These are phyloP conservation scores for Sarocladiaceae sp. DNA, from an alignment of 2,329 filamentous ascomycete species.

Conservation along the genomic window DNA sequence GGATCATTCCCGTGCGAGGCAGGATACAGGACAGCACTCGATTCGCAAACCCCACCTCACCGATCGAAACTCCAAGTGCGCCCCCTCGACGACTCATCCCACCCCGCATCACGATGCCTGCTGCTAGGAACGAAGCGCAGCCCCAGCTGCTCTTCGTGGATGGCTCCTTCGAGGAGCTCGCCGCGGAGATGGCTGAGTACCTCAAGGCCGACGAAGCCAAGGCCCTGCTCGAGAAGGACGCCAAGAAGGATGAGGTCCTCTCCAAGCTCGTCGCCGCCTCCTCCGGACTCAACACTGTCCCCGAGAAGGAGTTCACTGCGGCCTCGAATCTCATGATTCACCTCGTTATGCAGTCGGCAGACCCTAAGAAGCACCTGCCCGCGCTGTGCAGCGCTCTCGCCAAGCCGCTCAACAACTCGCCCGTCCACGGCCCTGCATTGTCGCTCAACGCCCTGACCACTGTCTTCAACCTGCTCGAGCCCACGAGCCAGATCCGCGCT, in stretches of 20 bases:
- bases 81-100: constrained; percentile 4
- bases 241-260: constrained; percentile 80
- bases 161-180: constrained; percentile 87
- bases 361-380: constrained; percentile 79
- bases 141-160: constrained; percentile 71
- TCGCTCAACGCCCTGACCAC: constrained; percentile 88
- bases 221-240: constrained; percentile 63
- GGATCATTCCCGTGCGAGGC: not conserved
- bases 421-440: constrained; percentile 75
- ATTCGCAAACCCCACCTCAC: not conserved
- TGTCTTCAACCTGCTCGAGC: constrained; percentile 87
- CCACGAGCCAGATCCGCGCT: constrained; percentile 72
- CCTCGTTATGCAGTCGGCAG: constrained; percentile 79
- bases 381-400: constrained; percentile 84
- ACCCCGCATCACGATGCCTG: constrained; percentile 20
- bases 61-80: constrained; percentile 2
- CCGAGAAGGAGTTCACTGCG: constrained; percentile 94
- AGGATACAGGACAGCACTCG: not conserved
- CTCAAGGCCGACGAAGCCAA: constrained; percentile 77
- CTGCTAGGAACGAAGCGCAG: constrained; percentile 36
- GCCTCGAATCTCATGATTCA: constrained; percentile 97
- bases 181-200: constrained; percentile 91
- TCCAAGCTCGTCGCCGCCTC: constrained; percentile 84
- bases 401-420: constrained; percentile 79
- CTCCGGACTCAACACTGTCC: constrained; percentile 69